These are phyloP conservation scores for Nigrospora osmanthi DNA, from an alignment of 2,329 filamentous ascomycete genomes.

Conservation along the genomic window DNA sequence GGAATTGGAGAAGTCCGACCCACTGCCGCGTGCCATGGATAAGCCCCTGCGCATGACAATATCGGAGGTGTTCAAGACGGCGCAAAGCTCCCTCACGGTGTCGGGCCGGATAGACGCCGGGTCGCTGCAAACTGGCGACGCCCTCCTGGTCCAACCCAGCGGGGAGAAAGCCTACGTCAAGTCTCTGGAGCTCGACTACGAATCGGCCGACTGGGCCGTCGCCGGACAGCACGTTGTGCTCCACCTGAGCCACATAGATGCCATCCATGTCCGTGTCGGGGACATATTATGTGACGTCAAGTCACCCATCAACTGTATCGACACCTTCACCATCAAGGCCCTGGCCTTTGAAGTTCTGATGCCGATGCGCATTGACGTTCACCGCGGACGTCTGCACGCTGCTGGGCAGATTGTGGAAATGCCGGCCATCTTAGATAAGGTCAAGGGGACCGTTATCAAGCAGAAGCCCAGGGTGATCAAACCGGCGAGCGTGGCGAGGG, in stretches of 20 bases:
- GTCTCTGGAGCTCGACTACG: slow-evolving; percentile 67
- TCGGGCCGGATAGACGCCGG: slow-evolving; percentile 82
- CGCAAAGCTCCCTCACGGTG: slow-evolving; percentile 75
- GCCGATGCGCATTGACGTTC: slow-evolving; percentile 84
- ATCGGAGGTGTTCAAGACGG: slow-evolving; percentile 75
- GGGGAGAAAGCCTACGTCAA: slow-evolving; percentile 77
- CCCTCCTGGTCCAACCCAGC: slow-evolving; percentile 70
- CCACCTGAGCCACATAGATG: slow-evolving; percentile 79
- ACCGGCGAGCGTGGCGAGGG: slow-evolving; percentile 68
- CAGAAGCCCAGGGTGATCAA: slow-evolving; percentile 81
- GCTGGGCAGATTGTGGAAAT: slow-evolving; percentile 68
- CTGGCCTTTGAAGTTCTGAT: slow-evolving; percentile 85
- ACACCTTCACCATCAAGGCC: slow-evolving; percentile 72
- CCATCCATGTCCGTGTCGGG: slow-evolving; percentile 71
- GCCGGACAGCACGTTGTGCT: slow-evolving; percentile 83
- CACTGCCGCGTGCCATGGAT: slow-evolving; percentile 60
- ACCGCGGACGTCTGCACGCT: slow-evolving; percentile 74
- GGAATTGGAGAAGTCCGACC: slow-evolving; percentile 76
- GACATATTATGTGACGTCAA: slow-evolving; percentile 75
- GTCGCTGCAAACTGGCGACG: slow-evolving; percentile 76
- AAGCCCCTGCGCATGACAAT: slow-evolving; percentile 83
- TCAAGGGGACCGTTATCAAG: slow-evolving; percentile 65
- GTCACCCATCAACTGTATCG: slow-evolving; percentile 61
- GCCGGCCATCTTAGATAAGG: slow-evolving; percentile 69
- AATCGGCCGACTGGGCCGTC: slow-evolving; percentile 77